These are phyloP conservation scores for Fraxinus americana DNA, from an alignment of 257 asterid genomes.

Conservation along the genomic window DNA sequence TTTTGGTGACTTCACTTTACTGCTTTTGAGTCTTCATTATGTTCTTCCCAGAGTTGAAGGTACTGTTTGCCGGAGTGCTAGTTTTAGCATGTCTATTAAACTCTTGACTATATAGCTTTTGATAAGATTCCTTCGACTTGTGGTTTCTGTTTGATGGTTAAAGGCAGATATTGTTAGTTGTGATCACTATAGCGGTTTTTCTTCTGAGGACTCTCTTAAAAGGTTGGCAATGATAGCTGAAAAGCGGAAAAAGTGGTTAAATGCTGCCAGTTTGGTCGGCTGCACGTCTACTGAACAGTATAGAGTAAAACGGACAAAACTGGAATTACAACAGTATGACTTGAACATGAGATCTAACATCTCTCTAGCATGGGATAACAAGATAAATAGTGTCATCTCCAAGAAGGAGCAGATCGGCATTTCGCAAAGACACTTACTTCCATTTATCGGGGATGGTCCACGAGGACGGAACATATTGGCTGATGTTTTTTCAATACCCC, in stretches of 20 bases:
- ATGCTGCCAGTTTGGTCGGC: constrained; percentile 54
- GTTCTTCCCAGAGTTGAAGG: neutral
- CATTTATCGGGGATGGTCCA: constrained; percentile 54
- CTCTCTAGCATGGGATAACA: constrained; percentile 80
- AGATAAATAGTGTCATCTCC: constrained; percentile 70
- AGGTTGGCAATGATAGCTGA: constrained; percentile 66
- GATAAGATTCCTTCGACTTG: constrained; percentile 17
- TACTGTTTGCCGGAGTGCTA: neutral
- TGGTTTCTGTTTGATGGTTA: constrained; percentile 14
- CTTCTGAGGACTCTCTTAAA: constrained; percentile 27
- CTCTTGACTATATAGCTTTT: neutral
- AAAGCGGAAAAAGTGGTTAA: constrained; percentile 65
- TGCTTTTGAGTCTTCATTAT: neutral
- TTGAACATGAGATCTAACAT: constrained; percentile 57
- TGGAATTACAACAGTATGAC: constrained; percentile 39
- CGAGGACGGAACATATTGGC: constrained; percentile 51
- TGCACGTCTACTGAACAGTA: constrained; percentile 55
- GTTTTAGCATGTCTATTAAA: neutral
- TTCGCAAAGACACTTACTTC: constrained; percentile 58
- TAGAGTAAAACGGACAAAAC: constrained; percentile 58
- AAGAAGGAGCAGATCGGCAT: constrained; percentile 86
- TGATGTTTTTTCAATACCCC: constrained; percentile 74
- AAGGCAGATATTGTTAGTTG: constrained; percentile 17
- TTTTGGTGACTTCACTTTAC: neutral
- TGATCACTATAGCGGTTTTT: constrained; percentile 31